Conservation (phyloP, 495 filamentous ascomycete species). For the Podospora pseudocomata region DNA sequence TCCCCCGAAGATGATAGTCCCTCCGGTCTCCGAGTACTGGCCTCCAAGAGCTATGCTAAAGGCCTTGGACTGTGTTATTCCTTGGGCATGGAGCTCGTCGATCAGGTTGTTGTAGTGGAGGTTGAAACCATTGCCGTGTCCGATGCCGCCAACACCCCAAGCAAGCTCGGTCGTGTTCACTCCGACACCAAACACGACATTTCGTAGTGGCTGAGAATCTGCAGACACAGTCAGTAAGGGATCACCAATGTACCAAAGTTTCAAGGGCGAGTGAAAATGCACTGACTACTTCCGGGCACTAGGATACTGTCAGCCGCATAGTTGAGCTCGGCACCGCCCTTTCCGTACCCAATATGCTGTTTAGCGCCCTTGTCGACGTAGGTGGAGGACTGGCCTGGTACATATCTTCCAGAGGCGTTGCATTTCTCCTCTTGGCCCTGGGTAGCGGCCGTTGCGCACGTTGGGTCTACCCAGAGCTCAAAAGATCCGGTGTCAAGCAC, state of each 20-base stretch:
- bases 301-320: conserved; percentile 18
- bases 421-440: conserved; percentile 19
- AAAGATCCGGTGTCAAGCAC: conserved; percentile 42
- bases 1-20: conserved; percentile 83
- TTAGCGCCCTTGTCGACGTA: not conserved
- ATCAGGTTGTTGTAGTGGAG: conserved; percentile 38
- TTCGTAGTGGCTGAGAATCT: conserved; percentile 19
- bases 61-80: conserved; percentile 37
- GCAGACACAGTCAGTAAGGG: not conserved
- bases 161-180: conserved; percentile 33
- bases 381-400: conserved; percentile 7
- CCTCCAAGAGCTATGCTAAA: conserved; percentile 43
- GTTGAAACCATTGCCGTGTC: conserved; percentile 33
- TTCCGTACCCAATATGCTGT: conserved; percentile 16
- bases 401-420: conserved; percentile 28
- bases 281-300: conserved; percentile 16
- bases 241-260: not conserved
- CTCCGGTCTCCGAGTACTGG: conserved; percentile 40
- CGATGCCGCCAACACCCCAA: conserved; percentile 38
- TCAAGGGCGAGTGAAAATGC: not conserved
- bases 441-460: conserved; percentile 26
- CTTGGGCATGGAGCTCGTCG: conserved; percentile 36
- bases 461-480: conserved; percentile 41
- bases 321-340: conserved; percentile 16
- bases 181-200: conserved; percentile 39